phyloP scores from a whole-genome alignment of 768 basidiomycete genomes.

The Agrocybe praecox region DNA sequence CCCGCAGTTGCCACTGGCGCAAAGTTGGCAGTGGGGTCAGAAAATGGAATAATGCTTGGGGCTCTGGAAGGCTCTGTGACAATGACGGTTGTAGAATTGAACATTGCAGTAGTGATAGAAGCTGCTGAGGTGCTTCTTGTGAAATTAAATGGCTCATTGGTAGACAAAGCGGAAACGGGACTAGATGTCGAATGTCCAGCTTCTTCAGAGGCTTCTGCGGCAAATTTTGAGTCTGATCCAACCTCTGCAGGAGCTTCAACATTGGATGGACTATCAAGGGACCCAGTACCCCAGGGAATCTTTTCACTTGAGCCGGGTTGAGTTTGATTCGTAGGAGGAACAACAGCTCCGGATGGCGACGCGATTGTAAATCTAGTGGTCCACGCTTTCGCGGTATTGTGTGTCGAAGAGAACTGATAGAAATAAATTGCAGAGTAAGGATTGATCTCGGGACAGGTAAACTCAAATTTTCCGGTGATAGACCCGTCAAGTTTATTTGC shows the following conservation, averaged over 20 bases:
- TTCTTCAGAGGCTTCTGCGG: no score
- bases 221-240: no score
- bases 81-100: no score
- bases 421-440: conserved; percentile 75
- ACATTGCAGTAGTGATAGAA: no score
- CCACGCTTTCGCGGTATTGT: conserved; percentile 52
- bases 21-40: no score
- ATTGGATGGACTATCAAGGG: conserved; percentile 47
- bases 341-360: conserved; percentile 43
- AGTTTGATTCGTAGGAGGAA: conserved; percentile 49
- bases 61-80: no score
- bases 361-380: conserved; percentile 80
- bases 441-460: conserved; percentile 67
- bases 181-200: no score
- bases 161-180: no score
- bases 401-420: conserved; percentile 68
- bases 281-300: conserved; percentile 72
- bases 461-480: conserved; percentile 47
- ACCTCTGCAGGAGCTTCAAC: conserved; percentile 32
- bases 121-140: no score
- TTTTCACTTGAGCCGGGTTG: conserved; percentile 54
- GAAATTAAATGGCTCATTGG: no score
- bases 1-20: no score
- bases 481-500: conserved; percentile 67
- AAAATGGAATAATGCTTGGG: no score